Conservation (phyloP, 2,329 filamentous ascomycete genomes). For the Fusarium sarcochroum region DNA sequence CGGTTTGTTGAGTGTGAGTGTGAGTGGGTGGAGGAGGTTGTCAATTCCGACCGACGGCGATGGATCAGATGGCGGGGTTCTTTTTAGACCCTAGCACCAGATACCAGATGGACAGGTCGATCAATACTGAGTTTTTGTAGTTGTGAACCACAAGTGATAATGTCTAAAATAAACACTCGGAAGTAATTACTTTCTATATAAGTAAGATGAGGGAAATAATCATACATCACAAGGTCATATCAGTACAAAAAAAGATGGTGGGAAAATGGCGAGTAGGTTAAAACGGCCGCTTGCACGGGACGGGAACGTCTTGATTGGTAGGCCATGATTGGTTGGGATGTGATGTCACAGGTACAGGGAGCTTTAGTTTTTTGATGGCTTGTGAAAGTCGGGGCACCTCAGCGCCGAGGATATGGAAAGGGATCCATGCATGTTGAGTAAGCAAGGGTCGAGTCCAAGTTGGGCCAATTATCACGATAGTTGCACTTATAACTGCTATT, state of each 20-base stretch:
- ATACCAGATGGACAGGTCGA: too few species aligned
- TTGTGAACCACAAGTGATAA: not conserved
- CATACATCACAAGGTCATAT: constrained; percentile 24
- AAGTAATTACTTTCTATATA: too few species aligned
- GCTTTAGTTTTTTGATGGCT: constrained; percentile 34
- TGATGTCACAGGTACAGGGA: constrained; percentile 40
- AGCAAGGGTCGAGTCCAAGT: not conserved
- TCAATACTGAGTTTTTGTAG: too few species aligned
- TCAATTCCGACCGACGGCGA: not conserved
- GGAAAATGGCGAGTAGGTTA: constrained; percentile 12
- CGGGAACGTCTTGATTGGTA: constrained; percentile 35
- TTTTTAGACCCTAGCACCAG: too few species aligned
- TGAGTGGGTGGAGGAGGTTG: too few species aligned
- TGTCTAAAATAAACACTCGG: too few species aligned
- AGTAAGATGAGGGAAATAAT: constrained; percentile 1
- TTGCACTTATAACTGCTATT: too few species aligned
- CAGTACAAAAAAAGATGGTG: constrained; percentile 20
- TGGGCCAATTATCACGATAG: too few species aligned
- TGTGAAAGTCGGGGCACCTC: constrained; percentile 44
- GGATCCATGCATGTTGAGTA: constrained; percentile 26
- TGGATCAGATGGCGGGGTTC: constrained; percentile 2
- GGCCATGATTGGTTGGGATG: constrained; percentile 38
- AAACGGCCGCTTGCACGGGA: constrained; percentile 31
- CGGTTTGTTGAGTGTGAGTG: constrained; percentile 15
- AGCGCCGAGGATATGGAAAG: constrained; percentile 26